Percentiles rank a stretch among this genome's conserved stretches.
Conservation (phyloP, 306 rosid species). For the Clitoria ternatea region DNA sequence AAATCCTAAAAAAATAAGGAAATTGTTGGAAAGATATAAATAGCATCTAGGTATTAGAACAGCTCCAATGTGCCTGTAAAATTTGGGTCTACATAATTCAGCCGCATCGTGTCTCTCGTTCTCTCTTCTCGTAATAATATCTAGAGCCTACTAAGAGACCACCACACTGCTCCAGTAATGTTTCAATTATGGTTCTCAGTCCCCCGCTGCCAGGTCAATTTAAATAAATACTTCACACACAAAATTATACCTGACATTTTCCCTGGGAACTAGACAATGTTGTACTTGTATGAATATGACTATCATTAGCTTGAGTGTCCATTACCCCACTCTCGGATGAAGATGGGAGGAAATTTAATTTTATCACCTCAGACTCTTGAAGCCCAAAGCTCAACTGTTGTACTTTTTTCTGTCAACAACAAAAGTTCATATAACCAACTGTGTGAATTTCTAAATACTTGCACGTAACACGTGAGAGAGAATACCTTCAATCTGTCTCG, state of each 20-base stretch:
- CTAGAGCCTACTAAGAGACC: not conserved
- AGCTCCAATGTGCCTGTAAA: too few relatives aligned
- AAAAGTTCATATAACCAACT: constrained; percentile 25
- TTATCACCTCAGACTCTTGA: constrained; percentile 62
- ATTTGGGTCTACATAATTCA: too few relatives aligned
- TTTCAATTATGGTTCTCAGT: not conserved
- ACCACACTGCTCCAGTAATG: not conserved
- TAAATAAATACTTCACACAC: not conserved
- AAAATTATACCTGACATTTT: constrained; percentile 48
- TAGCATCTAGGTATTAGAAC: too few relatives aligned
- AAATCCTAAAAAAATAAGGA: too few relatives aligned
- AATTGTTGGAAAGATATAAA: too few relatives aligned
- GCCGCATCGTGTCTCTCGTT: too few relatives aligned
- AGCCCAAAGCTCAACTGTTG: constrained; percentile 52
- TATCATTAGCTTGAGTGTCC: constrained; percentile 34
- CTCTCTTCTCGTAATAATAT: too few relatives aligned
- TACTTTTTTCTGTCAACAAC: constrained; percentile 52
- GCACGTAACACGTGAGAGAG: constrained; percentile 11
- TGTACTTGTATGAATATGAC: constrained; percentile 30
- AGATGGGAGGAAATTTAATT: constrained; percentile 29
- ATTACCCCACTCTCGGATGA: constrained; percentile 32
- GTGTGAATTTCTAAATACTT: constrained; percentile 17
- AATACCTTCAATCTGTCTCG: constrained; percentile 61
- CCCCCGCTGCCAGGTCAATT: not conserved
- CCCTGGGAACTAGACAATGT: constrained; percentile 34